Base-by-base conservation (phyloP, 140 eudicot species). In the Senecio squalidus region DNA sequence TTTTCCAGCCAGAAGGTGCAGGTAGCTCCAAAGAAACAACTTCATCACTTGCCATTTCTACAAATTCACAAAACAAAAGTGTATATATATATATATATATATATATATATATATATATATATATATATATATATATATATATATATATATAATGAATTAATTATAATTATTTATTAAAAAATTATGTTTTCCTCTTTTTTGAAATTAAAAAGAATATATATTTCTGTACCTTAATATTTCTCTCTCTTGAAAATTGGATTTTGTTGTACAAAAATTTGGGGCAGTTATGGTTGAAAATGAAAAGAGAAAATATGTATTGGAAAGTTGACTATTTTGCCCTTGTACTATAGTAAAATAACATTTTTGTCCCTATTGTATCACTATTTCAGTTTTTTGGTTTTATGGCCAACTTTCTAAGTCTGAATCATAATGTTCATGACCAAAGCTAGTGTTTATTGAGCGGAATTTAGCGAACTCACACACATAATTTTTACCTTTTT, bases 1-100 rank as follows among this genome's bases (percentile, higher is more conserved):
- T 82, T 63, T 63, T 71, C 89, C 89, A 82, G 21, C 82, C 82
- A 74, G 77, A 10, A 68, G 89, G 89, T 50, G 89, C 82, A 66
- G 84, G 73, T 54, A 82, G 82, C 69, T 78, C 80, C 76, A 78
- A 33, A 5, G 82, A 63, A 7, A 72, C 69, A 56, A 45, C 77
- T 46, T 70, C 88, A 18, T 82, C 78, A 45, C 51, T 76, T 56
- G 78, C 78, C 88, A 77, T 77, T 66, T 59, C 68, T 7, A 58
- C 5, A 58, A 33, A 50, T 18, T n/a, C 50, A 21, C 0, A 10
- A 38, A 23, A n/a, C 13, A 57, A 14, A 15, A 40, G 15, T n/a
- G n/a, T n/a, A n/a, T n/a, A n/a, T n/a, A n/a, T n/a, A n/a, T n/a
- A n/a, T n/a, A n/a, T n/a, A n/a, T n/a, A n/a, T n/a, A n/a, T n/a